Evolutionary conservation across 805 yeast genomes (phyloP).

Genomic region (Yarrowia sp.): DNA sequence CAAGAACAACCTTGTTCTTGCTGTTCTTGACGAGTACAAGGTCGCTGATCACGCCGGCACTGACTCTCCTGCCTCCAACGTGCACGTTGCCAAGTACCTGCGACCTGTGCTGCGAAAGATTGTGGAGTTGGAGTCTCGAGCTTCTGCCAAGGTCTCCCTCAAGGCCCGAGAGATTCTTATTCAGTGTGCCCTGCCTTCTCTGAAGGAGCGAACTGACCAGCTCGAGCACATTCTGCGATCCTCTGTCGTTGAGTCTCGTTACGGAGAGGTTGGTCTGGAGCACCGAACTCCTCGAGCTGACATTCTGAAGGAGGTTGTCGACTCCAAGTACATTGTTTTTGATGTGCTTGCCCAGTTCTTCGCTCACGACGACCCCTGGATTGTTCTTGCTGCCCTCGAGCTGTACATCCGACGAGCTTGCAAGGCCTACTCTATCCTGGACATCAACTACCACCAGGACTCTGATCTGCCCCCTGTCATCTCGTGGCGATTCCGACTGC

Average conservation of each 20-base stretch:
- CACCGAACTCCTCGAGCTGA: constrained; percentile 80
- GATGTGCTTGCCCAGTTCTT: constrained; percentile 94
- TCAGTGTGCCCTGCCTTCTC: constrained; percentile 94
- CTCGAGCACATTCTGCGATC: constrained; percentile 91
- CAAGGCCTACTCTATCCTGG: constrained; percentile 88
- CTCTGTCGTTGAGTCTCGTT: constrained; percentile 82
- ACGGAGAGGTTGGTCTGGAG: constrained; percentile 75
- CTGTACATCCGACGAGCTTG: constrained; percentile 95
- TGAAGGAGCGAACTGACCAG: constrained; percentile 94
- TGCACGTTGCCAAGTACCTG: constrained; percentile 64
- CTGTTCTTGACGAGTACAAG: constrained; percentile 78
- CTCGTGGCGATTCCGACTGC: constrained; percentile 86
- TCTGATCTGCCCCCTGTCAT: constrained; percentile 57
- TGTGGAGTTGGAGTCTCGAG: constrained; percentile 85
- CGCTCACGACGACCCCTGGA: constrained; percentile 76
- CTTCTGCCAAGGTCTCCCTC: constrained; percentile 88
- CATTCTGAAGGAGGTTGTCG: constrained; percentile 84
- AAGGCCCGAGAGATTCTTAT: constrained; percentile 95
- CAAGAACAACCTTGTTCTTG: constrained; percentile 83
- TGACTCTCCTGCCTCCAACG: constrained; percentile 53
- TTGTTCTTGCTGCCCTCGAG: constrained; percentile 93
- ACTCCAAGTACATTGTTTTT: constrained; percentile 92
- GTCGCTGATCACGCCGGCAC: neutral
- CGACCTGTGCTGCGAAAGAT: constrained; percentile 69
- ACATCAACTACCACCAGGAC: constrained; percentile 57